Base-by-base conservation (phyloP, 2,329 filamentous ascomycete genomes). In the Cyanodermella asteris region DNA sequence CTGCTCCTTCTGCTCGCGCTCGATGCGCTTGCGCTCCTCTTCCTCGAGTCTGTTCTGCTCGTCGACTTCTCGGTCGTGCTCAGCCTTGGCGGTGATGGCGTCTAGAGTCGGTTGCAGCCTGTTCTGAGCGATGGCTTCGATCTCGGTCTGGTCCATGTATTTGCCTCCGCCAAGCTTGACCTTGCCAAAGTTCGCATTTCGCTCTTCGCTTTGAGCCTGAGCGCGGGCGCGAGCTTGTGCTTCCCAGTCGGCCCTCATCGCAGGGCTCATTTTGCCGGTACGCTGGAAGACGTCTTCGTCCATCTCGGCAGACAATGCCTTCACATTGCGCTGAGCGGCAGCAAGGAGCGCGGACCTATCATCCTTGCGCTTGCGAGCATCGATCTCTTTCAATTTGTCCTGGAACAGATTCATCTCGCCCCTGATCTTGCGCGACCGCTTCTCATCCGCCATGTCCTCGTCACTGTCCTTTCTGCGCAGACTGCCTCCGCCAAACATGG, bases 291-390 rank as follows among this genome's bases (percentile, higher is more conserved):
- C 64, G 38, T 69, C 71, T 43, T 82, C 68, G 31, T 94, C 84
- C 57, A 93, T 81, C 20, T 62, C 64, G 31, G 75, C 67, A 35
- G 93, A 62, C 20, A 65, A 67, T 12, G 70, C 69, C 35, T 72
- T 68, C n/a, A 93, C 84, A 36, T 91, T 91, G 22, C 74, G 69
- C 41, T 82, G 75, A 2, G 84, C 84, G 3, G 70, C 69, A 7
- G 73, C 73, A 34, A 91, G 55, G 1, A 94, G 53, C 2, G 63
- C 58, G 27, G 75, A 72, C 8, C 78, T 72, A 37, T 91, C 82
- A 21, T 64, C 60, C 30, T 72, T 59, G 20, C 75, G 64, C 47
- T 84, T 84, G 39, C 72, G 65, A 27, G 62, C 59, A 37, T 87
- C 76, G 1, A 80, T 64, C 33, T 72, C 58, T 2, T 64, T 63